Evolutionary conservation across 768 basidiomycete species (phyloP).

Genomic region (Strobilomyces dryophilus): DNA sequence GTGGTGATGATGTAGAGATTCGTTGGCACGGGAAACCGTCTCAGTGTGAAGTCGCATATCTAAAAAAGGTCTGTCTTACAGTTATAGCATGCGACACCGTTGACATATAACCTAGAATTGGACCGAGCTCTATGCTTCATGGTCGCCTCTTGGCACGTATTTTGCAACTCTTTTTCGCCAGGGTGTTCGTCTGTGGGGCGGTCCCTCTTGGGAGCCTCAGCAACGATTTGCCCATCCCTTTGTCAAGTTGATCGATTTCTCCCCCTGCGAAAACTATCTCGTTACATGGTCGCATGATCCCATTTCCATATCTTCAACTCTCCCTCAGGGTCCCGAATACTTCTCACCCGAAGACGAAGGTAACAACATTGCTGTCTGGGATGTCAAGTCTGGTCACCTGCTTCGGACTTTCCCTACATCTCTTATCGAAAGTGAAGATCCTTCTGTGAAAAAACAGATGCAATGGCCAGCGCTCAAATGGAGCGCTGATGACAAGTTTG

Average conservation of each 20-base stretch:
- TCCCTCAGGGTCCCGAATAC: conserved; percentile 76
- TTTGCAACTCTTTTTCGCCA: conserved; percentile 91
- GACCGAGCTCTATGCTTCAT: conserved; percentile 94
- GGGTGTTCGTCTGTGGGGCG: conserved; percentile 95
- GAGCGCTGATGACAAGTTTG: conserved; percentile 95
- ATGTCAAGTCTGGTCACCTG: conserved; percentile 88
- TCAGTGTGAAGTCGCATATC: conserved; percentile 72
- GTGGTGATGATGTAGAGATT: conserved; percentile 86
- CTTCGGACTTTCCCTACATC: conserved; percentile 86
- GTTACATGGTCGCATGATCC: conserved; percentile 98
- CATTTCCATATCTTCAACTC: conserved; percentile 79
- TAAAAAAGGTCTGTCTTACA: conserved; percentile 57
- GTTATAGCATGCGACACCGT: neutral
- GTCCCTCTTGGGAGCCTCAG: conserved; percentile 81
- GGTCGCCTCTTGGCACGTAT: conserved; percentile 97
- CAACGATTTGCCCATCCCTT: conserved; percentile 93
- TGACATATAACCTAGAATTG: conserved; percentile 58
- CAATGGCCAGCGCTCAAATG: conserved; percentile 96
- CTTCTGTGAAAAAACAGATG: conserved; percentile 71
- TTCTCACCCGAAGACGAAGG: conserved; percentile 95
- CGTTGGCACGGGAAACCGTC: conserved; percentile 92
- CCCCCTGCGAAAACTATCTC: conserved; percentile 92
- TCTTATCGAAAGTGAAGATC: conserved; percentile 52
- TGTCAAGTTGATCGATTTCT: conserved; percentile 95
- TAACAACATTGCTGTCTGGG: conserved; percentile 97